Base-by-base conservation (phyloP, 179 eudicot genomes). In the Heliamphora pulchella region DNA sequence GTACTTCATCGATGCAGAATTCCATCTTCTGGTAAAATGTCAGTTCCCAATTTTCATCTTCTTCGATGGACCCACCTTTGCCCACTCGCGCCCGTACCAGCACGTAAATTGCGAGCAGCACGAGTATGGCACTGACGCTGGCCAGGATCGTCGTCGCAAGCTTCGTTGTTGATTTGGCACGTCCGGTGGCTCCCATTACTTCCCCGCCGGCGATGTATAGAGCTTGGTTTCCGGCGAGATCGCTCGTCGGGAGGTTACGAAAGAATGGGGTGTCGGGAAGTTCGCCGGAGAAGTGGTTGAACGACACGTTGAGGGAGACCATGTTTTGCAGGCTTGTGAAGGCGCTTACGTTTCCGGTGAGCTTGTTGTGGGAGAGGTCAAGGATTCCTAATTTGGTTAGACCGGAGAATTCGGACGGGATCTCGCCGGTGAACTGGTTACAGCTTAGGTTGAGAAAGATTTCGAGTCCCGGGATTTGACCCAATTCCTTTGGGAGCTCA, bases 21-120 rank as follows among this genome's bases (percentile, higher is more conserved):
- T 94, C 97, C 94, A 88, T 86, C 86, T 93, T 94, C 74, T 94
- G 96, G 84, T 93, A 93, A 22, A 94, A 81, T 18, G 92, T 94
- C 86, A 94, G 14, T 66, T 94, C 94, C 98, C 98, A 94, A 63
- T 84, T 84, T 1, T 85, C 92, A 18, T 2, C 13, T 44, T 76
- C 83, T 71, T 85, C 91, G 43, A 69, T 57, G 43, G 80, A 71
- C 1, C 75, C 72, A 9, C 13, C 72, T 44, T 83, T 83, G n/a
- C 84, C 83, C 78, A 85, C 44, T 9, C 85, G 87, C 14, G 88
- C 82, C 50, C 86, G 89, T 14, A 91, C 84, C 69, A 91, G 80
- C 85, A 89, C 83, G 87, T 91, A 94, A 63, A 90, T 54, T 0
- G 91, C 97, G 8, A 93, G 83, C 39, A 94, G 86, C 14, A 91